phyloP scores from a whole-genome alignment of 140 eudicot genomes.

The Erigeron philadelphicus region DNA sequence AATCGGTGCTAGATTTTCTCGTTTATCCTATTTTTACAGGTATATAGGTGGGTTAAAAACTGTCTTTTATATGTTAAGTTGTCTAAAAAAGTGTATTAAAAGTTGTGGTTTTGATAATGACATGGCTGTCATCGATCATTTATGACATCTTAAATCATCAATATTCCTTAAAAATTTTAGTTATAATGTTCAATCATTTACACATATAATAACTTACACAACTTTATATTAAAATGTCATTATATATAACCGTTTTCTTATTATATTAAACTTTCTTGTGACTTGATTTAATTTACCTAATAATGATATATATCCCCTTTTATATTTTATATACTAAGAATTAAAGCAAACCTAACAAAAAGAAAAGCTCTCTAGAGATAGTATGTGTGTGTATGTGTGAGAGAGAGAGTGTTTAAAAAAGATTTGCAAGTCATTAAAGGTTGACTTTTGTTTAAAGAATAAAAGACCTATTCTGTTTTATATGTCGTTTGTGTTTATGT shows the following conservation, averaged over 20 bases:
- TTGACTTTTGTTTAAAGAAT: constrained; percentile 33
- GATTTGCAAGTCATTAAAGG: constrained; percentile 21
- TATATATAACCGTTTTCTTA: constrained; percentile 3
- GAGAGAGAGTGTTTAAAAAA: constrained; percentile 2
- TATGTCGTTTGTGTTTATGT: constrained; percentile 24
- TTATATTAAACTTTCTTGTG: background rate
- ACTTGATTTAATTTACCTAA: background rate
- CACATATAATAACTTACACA: too few relatives aligned
- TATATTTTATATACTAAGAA: too few relatives aligned
- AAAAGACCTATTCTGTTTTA: background rate
- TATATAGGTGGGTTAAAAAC: constrained; percentile 19
- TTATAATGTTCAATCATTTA: too few relatives aligned
- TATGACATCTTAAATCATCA: too few relatives aligned
- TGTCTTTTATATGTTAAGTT: constrained; percentile 14
- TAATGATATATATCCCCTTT: background rate
- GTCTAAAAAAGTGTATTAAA: too few relatives aligned
- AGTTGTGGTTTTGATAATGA: too few relatives aligned
- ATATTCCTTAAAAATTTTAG: too few relatives aligned
- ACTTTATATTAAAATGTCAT: background rate
- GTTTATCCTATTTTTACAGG: too few relatives aligned
- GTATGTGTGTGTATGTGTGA: background rate
- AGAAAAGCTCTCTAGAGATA: constrained; percentile 7
- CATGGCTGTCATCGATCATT: too few relatives aligned
- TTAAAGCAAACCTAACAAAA: constrained; percentile 11
- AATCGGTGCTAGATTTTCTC: constrained; percentile 19